Evolutionary conservation across 768 basidiomycete genomes (phyloP).

Genomic region (Boletus subcaerulescens): DNA sequence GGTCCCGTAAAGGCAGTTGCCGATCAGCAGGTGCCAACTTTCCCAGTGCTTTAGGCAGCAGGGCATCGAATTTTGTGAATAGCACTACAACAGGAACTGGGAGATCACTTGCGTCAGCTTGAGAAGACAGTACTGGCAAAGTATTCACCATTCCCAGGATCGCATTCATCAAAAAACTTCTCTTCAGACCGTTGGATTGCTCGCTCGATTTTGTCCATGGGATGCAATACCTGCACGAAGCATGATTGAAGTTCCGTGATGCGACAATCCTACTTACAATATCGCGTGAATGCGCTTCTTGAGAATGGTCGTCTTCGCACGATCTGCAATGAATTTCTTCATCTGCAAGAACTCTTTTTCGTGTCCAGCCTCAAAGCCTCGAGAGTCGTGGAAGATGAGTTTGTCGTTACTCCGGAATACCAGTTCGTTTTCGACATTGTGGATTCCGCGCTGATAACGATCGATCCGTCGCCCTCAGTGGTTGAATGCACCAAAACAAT

Average conservation of each 20-base stretch:
- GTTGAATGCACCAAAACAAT: background rate
- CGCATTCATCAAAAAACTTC: background rate
- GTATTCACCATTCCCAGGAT: background rate
- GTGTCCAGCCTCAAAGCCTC: background rate
- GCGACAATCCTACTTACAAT: background rate
- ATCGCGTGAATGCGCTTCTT: conserved; percentile 1
- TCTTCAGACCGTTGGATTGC: background rate
- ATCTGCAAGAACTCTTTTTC: background rate
- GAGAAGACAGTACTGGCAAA: background rate
- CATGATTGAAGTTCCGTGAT: too few species aligned
- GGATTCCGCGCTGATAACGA: background rate
- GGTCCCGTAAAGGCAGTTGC: background rate
- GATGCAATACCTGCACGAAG: conserved; percentile 2
- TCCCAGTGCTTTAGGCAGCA: background rate
- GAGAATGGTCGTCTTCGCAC: background rate
- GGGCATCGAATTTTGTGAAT: conserved; percentile 7
- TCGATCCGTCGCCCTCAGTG: background rate
- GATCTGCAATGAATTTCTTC: conserved; percentile 1
- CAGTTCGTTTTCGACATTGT: background rate
- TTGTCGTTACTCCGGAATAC: background rate
- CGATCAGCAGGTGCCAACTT: background rate
- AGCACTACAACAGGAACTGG: conserved; percentile 3
- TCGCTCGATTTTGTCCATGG: conserved; percentile 5
- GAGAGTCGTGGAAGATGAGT: conserved; percentile 5
- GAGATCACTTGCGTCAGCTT: background rate